phyloP scores from a whole-genome alignment of 164 flowering plant species.

The Berberis thunbergii region DNA sequence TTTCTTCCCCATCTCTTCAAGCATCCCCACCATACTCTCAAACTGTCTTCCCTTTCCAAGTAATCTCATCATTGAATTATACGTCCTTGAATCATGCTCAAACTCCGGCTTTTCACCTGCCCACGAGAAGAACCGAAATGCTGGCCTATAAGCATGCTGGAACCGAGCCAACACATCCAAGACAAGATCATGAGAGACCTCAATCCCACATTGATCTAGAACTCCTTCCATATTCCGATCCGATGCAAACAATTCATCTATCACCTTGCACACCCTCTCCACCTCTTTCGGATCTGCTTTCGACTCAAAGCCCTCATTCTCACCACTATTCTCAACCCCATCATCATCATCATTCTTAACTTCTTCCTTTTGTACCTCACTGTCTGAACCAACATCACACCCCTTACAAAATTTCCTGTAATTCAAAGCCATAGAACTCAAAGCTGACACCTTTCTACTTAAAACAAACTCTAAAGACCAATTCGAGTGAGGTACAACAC shows the following conservation, averaged over 20 bases:
- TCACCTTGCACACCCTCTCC: constrained; percentile 61
- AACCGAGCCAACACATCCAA: constrained; percentile 55
- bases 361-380: constrained; percentile 12
- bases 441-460: constrained; percentile 1
- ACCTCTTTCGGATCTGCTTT: constrained; percentile 50
- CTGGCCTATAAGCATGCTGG: constrained; percentile 66
- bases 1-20: constrained; percentile 80
- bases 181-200: constrained; percentile 57
- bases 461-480: neutral
- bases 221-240: constrained; percentile 89
- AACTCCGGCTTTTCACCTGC: constrained; percentile 46
- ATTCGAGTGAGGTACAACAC: too few species aligned
- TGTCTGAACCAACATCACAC: constrained; percentile 11
- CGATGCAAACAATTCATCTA: constrained; percentile 70
- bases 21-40: constrained; percentile 37
- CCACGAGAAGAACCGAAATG: constrained; percentile 80
- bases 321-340: constrained; percentile 3
- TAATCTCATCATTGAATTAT: constrained; percentile 60
- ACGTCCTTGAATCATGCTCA: constrained; percentile 66
- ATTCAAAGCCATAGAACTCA: constrained; percentile 1
- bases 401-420: constrained; percentile 27
- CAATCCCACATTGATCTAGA: constrained; percentile 57
- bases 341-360: constrained; percentile 8
- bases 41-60: constrained; percentile 75
- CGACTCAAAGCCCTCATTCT: constrained; percentile 15